Conservation (phyloP, 495 filamentous ascomycete genomes). For the Penicillium turbatum region DNA sequence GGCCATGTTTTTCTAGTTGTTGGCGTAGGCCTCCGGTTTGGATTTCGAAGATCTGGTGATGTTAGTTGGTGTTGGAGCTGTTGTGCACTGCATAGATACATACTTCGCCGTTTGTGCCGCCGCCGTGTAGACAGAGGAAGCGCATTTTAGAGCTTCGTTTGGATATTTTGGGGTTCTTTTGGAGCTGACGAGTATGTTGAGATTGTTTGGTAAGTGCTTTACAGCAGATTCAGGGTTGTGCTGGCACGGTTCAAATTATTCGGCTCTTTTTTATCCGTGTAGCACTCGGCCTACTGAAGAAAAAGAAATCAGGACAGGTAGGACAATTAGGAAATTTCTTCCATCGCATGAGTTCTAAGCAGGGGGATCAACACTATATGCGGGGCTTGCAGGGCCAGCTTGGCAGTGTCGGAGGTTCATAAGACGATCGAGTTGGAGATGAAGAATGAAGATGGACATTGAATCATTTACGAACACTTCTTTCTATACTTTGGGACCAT, state of each 20-base stretch:
- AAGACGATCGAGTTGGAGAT: no score
- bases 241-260: no score
- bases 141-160: slow-evolving; percentile 23
- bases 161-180: not conserved
- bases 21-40: slow-evolving; percentile 37
- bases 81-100: not conserved
- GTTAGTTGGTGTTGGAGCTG: slow-evolving; percentile 6
- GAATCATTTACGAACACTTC: no score
- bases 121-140: slow-evolving; percentile 41
- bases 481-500: no score
- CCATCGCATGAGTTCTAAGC: no score
- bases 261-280: not conserved
- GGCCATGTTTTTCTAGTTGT: slow-evolving; percentile 29
- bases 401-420: no score
- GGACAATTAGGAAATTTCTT: no score
- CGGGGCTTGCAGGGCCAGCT: not conserved
- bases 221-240: no score
- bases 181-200: not conserved
- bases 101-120: slow-evolving; percentile 37
- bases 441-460: no score
- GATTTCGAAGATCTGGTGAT: slow-evolving; percentile 37
- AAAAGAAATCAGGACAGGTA: no score
- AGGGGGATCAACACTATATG: not conserved
- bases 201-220: not conserved
- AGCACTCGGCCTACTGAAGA: not conserved